phyloP scores from a whole-genome alignment of 805 yeast genomes.

The Candida sanyiensis region DNA sequence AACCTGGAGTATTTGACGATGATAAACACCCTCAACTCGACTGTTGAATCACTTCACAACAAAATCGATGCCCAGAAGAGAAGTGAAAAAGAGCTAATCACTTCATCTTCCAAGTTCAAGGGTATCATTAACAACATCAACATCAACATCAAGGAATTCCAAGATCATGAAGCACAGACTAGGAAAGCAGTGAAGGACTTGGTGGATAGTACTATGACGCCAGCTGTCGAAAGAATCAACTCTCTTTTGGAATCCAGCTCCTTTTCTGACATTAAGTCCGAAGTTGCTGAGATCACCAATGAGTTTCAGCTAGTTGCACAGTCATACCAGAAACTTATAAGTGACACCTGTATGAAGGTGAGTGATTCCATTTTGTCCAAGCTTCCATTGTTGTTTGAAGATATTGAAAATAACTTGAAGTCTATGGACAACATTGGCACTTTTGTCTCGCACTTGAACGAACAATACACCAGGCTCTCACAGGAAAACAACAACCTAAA shows the following conservation, averaged over 20 bases:
- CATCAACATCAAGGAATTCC: constrained; percentile 23
- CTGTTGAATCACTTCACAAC: constrained; percentile 24
- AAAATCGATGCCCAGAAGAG: constrained; percentile 28
- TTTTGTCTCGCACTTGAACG: constrained; percentile 14
- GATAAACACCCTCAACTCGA: constrained; percentile 24
- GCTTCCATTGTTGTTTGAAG: constrained; percentile 20
- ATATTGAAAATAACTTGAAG: constrained; percentile 16
- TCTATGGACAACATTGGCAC: constrained; percentile 7
- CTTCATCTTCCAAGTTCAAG: constrained; percentile 30
- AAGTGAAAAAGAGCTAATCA: constrained; percentile 28
- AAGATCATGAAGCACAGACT: constrained; percentile 20
- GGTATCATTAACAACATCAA: constrained; percentile 27
- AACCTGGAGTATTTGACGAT: constrained; percentile 20
- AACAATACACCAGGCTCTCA: constrained; percentile 20
- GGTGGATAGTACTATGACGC: constrained; percentile 9
- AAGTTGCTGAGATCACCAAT: constrained; percentile 9
- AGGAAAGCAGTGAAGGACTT: constrained; percentile 15
- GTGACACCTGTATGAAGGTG: constrained; percentile 22
- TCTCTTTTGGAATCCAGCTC: constrained; percentile 1
- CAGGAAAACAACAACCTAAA: constrained; percentile 24
- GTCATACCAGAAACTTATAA: constrained; percentile 16
- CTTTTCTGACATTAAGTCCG: not conserved
- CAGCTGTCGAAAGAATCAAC: constrained; percentile 6
- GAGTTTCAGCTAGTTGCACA: constrained; percentile 14
- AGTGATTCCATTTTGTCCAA: constrained; percentile 19